Conservation (phyloP, 2,329 filamentous ascomycete species). For the Coniochaeta prunicola region DNA sequence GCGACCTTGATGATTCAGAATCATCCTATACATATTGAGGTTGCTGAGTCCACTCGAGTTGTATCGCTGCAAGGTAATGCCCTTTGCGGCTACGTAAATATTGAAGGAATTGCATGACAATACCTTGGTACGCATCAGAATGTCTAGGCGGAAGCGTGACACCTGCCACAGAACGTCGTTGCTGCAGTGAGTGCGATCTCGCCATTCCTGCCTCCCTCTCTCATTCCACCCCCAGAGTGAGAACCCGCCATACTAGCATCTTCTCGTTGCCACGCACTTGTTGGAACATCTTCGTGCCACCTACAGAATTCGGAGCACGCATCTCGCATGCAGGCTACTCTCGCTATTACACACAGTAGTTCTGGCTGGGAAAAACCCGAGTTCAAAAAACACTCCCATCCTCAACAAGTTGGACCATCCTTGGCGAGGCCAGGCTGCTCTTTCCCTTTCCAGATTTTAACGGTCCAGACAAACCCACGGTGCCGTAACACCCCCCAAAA, state of each 20-base stretch:
- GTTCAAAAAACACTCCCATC: neutral
- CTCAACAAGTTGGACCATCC: neutral
- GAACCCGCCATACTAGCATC: neutral
- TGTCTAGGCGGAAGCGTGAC: neutral
- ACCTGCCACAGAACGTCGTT: neutral
- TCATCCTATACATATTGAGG: neutral
- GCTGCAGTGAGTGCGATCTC: constrained; percentile 1
- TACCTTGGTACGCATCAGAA: no score
- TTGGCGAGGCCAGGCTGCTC: neutral
- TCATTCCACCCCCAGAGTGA: neutral
- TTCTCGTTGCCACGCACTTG: neutral
- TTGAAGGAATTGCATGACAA: neutral
- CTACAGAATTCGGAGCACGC: neutral
- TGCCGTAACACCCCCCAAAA: neutral
- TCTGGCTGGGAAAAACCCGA: neutral
- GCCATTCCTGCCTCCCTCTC: neutral
- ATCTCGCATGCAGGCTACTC: neutral
- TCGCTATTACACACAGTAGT: neutral
- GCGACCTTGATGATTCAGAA: neutral
- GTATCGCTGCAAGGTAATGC: neutral
- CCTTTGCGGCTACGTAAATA: neutral
- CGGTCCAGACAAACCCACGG: neutral
- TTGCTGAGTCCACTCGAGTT: neutral
- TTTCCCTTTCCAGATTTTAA: neutral
- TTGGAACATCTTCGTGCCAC: neutral